phyloP scores from a whole-genome alignment of 495 filamentous ascomycete species.

The Penicillium bovifimosum region DNA sequence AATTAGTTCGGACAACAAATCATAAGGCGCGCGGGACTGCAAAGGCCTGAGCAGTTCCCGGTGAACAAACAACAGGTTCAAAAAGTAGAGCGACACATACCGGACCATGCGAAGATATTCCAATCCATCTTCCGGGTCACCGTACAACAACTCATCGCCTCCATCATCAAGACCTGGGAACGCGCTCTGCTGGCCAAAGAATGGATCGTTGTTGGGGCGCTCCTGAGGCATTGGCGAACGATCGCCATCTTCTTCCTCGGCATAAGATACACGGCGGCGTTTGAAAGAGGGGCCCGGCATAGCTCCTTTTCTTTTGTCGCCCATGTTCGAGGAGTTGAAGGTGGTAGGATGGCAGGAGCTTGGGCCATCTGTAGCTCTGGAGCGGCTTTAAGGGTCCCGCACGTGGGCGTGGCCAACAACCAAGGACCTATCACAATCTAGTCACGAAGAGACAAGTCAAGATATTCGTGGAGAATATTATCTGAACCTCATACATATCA shows the following conservation, averaged over 20 bases:
- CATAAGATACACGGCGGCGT: slow-evolving; percentile 25
- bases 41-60: slow-evolving; percentile 29
- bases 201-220: slow-evolving; percentile 51
- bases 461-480: slow-evolving; percentile 12
- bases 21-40: slow-evolving; percentile 6
- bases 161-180: slow-evolving; percentile 69
- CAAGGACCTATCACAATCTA: too few relatives aligned
- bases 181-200: slow-evolving; percentile 69
- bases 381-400: not conserved
- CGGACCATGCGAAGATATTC: slow-evolving; percentile 75
- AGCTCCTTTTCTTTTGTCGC: slow-evolving; percentile 33
- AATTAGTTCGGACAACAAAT: slow-evolving; percentile 8
- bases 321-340: slow-evolving; percentile 16
- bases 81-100: slow-evolving; percentile 45
- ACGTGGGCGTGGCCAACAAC: too few relatives aligned
- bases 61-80: slow-evolving; percentile 7
- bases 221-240: slow-evolving; percentile 22
- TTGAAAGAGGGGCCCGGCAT: slow-evolving; percentile 20
- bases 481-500: not conserved
- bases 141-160: slow-evolving; percentile 47
- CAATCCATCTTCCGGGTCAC: slow-evolving; percentile 55
- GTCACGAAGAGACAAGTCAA: not conserved
- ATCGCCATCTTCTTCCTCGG: slow-evolving; percentile 21
- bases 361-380: not conserved
- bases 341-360: not conserved